These are phyloP conservation scores for Cladosporium oxysporum DNA, from an alignment of 2,329 filamentous ascomycete species.

Conservation along the genomic window DNA sequence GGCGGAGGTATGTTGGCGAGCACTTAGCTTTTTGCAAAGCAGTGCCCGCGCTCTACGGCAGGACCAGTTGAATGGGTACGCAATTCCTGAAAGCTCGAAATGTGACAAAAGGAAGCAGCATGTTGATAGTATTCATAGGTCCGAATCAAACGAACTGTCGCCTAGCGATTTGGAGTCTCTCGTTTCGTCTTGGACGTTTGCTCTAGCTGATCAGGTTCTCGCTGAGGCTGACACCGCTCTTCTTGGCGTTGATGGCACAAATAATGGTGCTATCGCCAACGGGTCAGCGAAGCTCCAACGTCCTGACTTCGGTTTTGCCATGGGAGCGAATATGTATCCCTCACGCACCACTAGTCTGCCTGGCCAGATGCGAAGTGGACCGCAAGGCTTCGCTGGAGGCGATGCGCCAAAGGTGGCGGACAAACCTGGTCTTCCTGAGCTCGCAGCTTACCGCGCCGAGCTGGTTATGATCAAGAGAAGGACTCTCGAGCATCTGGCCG, in stretches of 20 bases:
- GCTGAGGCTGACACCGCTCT: slow-evolving; percentile 60
- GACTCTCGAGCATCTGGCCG: slow-evolving; percentile 73
- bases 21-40: slow-evolving; percentile 79
- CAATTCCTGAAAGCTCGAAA: slow-evolving; percentile 19
- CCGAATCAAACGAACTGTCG: slow-evolving; percentile 9
- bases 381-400: slow-evolving; percentile 24
- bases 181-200: slow-evolving; percentile 76
- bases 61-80: slow-evolving; percentile 69
- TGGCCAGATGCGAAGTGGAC: slow-evolving; percentile 18
- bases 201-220: slow-evolving; percentile 73
- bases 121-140: slow-evolving; percentile 17
- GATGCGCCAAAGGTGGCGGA: slow-evolving; percentile 22
- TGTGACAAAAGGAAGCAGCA: neutral
- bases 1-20: slow-evolving; percentile 82
- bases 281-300: slow-evolving; percentile 20
- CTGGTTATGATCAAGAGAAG: slow-evolving; percentile 78
- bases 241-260: slow-evolving; percentile 2
- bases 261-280: neutral
- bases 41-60: slow-evolving; percentile 76
- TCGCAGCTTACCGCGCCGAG: slow-evolving; percentile 81
- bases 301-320: slow-evolving; percentile 30
- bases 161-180: slow-evolving; percentile 40
- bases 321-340: slow-evolving; percentile 37
- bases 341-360: slow-evolving; percentile 33
- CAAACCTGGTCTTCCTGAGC: slow-evolving; percentile 65